These are phyloP conservation scores for Pholiota molesta DNA, from an alignment of 768 basidiomycete species.

Conservation along the genomic window DNA sequence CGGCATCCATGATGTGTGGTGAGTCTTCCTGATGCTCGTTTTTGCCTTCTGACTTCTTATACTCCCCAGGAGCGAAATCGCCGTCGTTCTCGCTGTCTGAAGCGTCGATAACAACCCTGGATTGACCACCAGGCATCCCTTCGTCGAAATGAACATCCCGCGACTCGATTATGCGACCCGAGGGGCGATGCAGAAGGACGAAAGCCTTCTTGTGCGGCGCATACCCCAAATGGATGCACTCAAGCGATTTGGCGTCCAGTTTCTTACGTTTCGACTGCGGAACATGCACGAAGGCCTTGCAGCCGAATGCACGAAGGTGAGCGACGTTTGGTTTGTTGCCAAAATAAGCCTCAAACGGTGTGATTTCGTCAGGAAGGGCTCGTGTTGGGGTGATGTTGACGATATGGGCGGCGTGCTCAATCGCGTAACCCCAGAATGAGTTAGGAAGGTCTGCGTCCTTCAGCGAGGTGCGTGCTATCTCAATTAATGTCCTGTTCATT, in stretches of 20 bases:
- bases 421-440: slow-evolving; percentile 37
- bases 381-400: slow-evolving; percentile 33
- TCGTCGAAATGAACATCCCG: slow-evolving; percentile 8
- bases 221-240: background rate
- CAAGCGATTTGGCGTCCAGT: background rate
- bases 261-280: background rate
- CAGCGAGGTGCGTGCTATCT: slow-evolving; percentile 28
- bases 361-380: slow-evolving; percentile 21
- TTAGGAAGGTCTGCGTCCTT: slow-evolving; percentile 18
- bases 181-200: background rate
- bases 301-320: slow-evolving; percentile 29
- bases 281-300: slow-evolving; percentile 23
- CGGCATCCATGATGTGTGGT: no score
- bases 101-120: background rate
- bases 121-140: background rate
- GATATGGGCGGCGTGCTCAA: slow-evolving; percentile 32
- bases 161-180: background rate
- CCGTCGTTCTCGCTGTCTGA: background rate
- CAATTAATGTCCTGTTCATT: slow-evolving; percentile 9
- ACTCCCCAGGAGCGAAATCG: background rate
- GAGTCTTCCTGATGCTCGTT: no score
- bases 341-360: slow-evolving; percentile 23
- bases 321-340: slow-evolving; percentile 31
- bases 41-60: no score
- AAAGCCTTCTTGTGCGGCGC: background rate